A percentile compares a stretch with the other conserved stretches of the same genome.
Evolutionary conservation across 2,329 filamentous ascomycete genomes (phyloP).

Genomic region (Trichoderma oligosporum): DNA sequence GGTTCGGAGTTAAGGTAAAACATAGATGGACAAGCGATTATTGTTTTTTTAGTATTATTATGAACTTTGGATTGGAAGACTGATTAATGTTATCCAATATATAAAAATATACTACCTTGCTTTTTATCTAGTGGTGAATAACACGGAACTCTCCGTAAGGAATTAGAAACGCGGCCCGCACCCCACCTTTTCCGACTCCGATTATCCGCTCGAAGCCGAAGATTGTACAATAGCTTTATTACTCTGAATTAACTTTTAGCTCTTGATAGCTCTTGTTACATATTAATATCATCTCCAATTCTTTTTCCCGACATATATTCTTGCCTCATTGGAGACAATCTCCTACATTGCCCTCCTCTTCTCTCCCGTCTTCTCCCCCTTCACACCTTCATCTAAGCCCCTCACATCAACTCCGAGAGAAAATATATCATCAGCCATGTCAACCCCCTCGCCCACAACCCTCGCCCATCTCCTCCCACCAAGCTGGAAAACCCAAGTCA

Average conservation of each 20-base stretch:
- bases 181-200: constrained; percentile 13
- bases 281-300: neutral
- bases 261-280: neutral
- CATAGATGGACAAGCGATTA: no score
- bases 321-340: neutral
- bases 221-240: no score
- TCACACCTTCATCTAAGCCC: no score
- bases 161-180: constrained; percentile 2
- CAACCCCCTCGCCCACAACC: constrained; percentile 27
- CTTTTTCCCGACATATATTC: neutral
- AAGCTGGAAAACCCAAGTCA: constrained; percentile 76
- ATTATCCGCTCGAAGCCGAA: constrained; percentile 9
- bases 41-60: no score
- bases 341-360: neutral
- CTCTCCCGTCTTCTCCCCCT: neutral
- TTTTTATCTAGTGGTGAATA: neutral
- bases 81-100: neutral
- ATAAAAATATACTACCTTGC: neutral
- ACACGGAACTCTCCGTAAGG: neutral
- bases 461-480: constrained; percentile 72
- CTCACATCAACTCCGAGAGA: neutral
- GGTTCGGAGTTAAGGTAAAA: no score
- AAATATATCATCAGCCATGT: neutral
- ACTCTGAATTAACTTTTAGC: neutral
- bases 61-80: no score